Evolutionary conservation across 257 asterid genomes (phyloP).

Genomic region (Primulina huaijiensis): DNA sequence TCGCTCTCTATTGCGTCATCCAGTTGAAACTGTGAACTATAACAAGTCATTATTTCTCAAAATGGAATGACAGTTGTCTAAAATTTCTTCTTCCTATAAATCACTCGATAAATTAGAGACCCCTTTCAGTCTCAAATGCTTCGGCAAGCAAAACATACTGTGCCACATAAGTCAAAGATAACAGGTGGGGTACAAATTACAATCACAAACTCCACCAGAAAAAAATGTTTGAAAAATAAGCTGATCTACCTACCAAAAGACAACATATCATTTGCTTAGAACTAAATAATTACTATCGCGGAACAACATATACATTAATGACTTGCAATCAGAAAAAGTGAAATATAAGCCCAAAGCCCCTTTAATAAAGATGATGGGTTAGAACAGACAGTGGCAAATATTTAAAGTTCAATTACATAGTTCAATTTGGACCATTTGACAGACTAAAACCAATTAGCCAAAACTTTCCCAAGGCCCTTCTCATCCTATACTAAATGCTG

Average conservation of each 20-base stretch:
- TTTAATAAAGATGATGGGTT: slow-evolving; percentile 1
- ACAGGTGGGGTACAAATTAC: background rate
- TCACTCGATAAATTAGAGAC: slow-evolving; percentile 4
- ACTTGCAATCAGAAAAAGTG: slow-evolving; percentile 5
- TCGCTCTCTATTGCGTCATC: slow-evolving; percentile 90
- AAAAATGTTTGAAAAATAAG: background rate
- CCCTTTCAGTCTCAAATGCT: background rate
- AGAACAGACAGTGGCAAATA: background rate
- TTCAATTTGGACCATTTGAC: background rate
- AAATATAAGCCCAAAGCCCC: background rate
- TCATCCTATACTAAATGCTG: background rate
- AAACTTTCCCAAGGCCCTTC: background rate
- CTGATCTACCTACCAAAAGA: background rate
- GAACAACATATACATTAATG: background rate
- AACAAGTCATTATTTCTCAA: slow-evolving; percentile 14
- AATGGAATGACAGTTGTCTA: background rate
- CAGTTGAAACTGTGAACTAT: slow-evolving; percentile 66
- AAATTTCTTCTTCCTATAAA: slow-evolving; percentile 12
- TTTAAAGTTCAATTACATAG: background rate
- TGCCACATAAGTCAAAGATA: background rate
- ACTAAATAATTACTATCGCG: background rate
- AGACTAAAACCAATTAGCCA: slow-evolving; percentile 5
- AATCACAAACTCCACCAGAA: background rate
- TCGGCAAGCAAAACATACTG: background rate
- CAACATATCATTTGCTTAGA: background rate